Evolutionary conservation across 192 early-diverging fungal genomes (phyloP).

Genomic region (Backusella sp.): DNA sequence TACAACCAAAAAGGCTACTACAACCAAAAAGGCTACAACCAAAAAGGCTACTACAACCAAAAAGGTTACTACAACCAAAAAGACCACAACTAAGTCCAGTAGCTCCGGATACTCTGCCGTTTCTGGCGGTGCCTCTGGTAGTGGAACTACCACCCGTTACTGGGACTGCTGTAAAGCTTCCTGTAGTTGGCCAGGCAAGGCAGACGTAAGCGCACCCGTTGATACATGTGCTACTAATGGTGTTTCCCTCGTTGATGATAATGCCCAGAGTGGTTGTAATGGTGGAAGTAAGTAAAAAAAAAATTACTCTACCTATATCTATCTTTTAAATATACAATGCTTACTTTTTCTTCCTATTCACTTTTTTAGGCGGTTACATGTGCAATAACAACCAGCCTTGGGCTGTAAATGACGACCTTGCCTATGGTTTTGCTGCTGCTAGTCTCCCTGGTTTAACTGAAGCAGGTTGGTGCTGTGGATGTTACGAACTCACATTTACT

Average conservation of each 20-base stretch:
- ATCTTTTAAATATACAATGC: background rate
- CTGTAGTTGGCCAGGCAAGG: constrained; percentile 23
- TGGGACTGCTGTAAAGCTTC: constrained; percentile 33
- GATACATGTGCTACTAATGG: constrained; percentile 22
- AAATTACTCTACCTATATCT: background rate
- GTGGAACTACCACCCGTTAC: constrained; percentile 24
- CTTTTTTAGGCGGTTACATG: constrained; percentile 18
- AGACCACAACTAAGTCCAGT: background rate
- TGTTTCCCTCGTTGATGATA: constrained; percentile 10
- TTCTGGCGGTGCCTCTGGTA: constrained; percentile 18
- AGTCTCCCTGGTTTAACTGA: constrained; percentile 21
- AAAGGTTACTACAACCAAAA: background rate
- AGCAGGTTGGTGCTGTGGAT: constrained; percentile 26
- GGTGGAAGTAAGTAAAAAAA: constrained; percentile 20
- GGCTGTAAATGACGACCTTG: constrained; percentile 18
- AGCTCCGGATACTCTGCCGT: constrained; percentile 1
- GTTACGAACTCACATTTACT: constrained; percentile 30
- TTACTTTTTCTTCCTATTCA: background rate
- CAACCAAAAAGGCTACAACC: background rate
- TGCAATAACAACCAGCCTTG: constrained; percentile 33
- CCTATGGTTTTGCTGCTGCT: constrained; percentile 34
- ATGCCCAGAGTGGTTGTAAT: constrained; percentile 19
- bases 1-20: background rate
- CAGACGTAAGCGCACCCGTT: constrained; percentile 19
- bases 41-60: background rate